Base-by-base conservation (phyloP, 2,329 filamentous ascomycete genomes). In the Biscogniauxia mediterranea region DNA sequence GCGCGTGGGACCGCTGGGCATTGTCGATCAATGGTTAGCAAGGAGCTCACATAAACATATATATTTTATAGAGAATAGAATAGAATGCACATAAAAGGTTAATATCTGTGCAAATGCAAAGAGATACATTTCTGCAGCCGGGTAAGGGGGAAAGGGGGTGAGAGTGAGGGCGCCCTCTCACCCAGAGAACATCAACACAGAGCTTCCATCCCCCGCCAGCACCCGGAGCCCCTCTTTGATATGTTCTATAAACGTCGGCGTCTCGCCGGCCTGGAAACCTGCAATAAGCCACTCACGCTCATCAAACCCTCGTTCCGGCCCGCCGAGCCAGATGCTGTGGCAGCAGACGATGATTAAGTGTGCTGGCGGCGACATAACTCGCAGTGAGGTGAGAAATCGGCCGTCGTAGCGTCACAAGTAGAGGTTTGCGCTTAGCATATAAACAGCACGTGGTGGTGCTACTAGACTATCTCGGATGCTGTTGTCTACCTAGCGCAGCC, bases 281-380 rank as follows among this genome's bases (percentile, higher is more conserved):
- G 91, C 88, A 17, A 96, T 88, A 28, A 92, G 80, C 88, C 89
- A 91, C 71, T 90, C 86, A 5, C 77, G 64, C 70, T 89, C 86
- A 61, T 83, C 77, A 20, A 71, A 64, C 38, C 87, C 87, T 1
- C 75, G 74, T 1, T 76, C 75, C 1, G 81, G 78, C 0, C 87
- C 86, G 25, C 87, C 87, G 15, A 81, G 76, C 81, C 90, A 96
- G 61, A 94, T 91, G 26, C 87, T 90, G 76, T 96, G 92, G 73
- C 92, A 93, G 79, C 92, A 95, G 56, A 96, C 89, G 54, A 96
- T 78, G 56, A 96, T 85, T 11, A 96, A 82, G 65, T 91, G 83
- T 5, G 75, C 75, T 26, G 78, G 76, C 0, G 57, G 61, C 15
- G 17, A 15, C 38, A 46, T 46, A 6, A 2, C 28, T 32, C 28